Conservation (phyloP, 225 moss, liverwort and hornwort species). For the Bryoerythrophyllum caledonicum region DNA sequence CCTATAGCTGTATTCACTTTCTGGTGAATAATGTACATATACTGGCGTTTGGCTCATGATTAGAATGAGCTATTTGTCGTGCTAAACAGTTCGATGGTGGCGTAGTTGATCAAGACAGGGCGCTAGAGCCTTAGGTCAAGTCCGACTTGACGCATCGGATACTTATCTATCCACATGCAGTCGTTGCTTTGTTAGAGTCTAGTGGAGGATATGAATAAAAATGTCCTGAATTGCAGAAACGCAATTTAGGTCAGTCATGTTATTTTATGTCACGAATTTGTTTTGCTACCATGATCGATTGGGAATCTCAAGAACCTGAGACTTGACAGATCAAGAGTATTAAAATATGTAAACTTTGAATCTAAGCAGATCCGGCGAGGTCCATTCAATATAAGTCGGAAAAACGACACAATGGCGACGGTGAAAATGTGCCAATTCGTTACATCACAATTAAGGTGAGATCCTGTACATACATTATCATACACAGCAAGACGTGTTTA, state of each 20-base stretch:
- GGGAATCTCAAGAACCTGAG: too few relatives aligned
- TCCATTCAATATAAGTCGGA: too few relatives aligned
- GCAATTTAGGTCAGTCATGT: neutral
- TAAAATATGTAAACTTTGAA: too few relatives aligned
- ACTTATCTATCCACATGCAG: neutral
- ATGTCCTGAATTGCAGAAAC: neutral
- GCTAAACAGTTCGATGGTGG: neutral
- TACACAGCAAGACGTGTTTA: slow-evolving; percentile 22
- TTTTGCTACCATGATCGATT: too few relatives aligned
- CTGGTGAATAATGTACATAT: neutral
- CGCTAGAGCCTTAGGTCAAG: neutral
- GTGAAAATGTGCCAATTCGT: neutral
- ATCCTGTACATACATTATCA: slow-evolving; percentile 32
- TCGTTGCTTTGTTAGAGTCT: neutral
- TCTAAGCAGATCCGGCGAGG: too few relatives aligned
- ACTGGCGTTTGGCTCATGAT: neutral
- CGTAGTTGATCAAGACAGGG: neutral
- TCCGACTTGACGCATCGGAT: neutral
- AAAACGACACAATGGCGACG: too few relatives aligned
- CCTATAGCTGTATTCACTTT: neutral
- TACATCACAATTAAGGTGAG: slow-evolving; percentile 23
- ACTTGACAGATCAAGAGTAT: too few relatives aligned
- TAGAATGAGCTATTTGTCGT: neutral
- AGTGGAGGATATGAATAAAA: neutral
- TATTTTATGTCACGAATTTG: neutral